Percentiles rank a stretch among this genome's conserved stretches.
Conservation (phyloP, 176 grass and related monocot genomes). For the Carex myosuroides region DNA sequence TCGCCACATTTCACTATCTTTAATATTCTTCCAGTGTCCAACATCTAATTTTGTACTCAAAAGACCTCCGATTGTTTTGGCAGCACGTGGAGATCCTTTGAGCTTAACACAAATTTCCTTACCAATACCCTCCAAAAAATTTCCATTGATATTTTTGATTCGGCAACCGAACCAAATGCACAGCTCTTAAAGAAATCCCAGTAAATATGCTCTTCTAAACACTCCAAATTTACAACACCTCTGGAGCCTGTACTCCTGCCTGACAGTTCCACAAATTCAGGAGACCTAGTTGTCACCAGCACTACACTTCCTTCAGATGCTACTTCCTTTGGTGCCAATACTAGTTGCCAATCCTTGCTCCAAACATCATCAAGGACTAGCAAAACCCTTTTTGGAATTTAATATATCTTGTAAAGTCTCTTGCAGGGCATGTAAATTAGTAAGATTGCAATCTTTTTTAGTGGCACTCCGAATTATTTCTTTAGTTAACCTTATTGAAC, state of each 20-base stretch:
- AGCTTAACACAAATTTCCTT: conserved; percentile 18
- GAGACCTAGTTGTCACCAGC: conserved; percentile 29
- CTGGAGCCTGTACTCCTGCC: neutral
- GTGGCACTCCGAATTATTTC: neutral
- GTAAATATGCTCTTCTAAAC: conserved; percentile 3
- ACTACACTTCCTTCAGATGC: conserved; percentile 20
- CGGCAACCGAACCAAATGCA: neutral
- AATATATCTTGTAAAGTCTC: neutral
- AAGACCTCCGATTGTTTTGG: conserved; percentile 35
- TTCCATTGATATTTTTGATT: neutral
- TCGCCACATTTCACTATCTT: conserved; percentile 22
- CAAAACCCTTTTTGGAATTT: neutral
- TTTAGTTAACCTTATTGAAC: conserved; percentile 22
- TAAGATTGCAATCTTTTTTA: neutral
- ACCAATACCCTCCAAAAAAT: neutral
- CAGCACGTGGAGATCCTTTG: conserved; percentile 20
- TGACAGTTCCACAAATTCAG: neutral
- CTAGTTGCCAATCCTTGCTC: conserved; percentile 22
- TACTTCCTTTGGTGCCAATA: conserved; percentile 7
- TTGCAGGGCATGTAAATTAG: conserved; percentile 17
- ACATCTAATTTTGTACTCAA: neutral
- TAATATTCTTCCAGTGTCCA: conserved; percentile 21
- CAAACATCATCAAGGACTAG: conserved; percentile 32
- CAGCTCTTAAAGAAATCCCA: conserved; percentile 6
- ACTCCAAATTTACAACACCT: neutral